phyloP scores from a whole-genome alignment of 108 stramenopile genomes.

The Parietichytrium sp. region DNA sequence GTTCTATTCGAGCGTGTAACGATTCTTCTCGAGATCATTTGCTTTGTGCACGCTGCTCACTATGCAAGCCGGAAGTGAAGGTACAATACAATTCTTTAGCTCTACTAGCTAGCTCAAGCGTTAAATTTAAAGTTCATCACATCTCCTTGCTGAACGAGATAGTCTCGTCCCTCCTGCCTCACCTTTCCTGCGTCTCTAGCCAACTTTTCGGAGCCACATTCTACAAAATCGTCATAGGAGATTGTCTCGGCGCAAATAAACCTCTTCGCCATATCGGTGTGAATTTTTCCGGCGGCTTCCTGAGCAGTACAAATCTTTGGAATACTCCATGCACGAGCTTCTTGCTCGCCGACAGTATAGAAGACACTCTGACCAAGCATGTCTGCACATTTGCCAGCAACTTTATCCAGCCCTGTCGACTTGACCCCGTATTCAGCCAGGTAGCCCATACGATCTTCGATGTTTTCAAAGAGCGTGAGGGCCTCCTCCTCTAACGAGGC shows the following conservation, averaged over 20 bases:
- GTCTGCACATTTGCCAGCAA: neutral
- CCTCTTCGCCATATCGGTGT: slow-evolving; percentile 94
- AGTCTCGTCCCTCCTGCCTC: slow-evolving; percentile 95
- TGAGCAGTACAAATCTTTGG: slow-evolving; percentile 87
- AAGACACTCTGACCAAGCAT: slow-evolving; percentile 86
- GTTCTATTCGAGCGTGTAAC: too few species aligned
- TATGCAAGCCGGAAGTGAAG: too few species aligned
- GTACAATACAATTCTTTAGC: too few species aligned
- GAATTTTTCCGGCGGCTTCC: slow-evolving; percentile 93
- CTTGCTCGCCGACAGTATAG: slow-evolving; percentile 91
- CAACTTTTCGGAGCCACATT: slow-evolving; percentile 80
- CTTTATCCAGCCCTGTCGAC: neutral
- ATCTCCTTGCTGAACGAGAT: slow-evolving; percentile 95
- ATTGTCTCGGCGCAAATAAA: slow-evolving; percentile 98
- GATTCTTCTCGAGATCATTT: too few species aligned
- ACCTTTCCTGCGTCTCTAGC: slow-evolving; percentile 83
- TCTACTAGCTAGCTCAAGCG: too few species aligned
- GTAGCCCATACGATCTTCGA: slow-evolving; percentile 14
- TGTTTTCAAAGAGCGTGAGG: neutral
- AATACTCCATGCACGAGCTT: slow-evolving; percentile 97
- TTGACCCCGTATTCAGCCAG: slow-evolving; percentile 16
- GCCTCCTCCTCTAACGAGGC: slow-evolving; percentile 52
- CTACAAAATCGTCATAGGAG: slow-evolving; percentile 83
- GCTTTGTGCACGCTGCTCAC: too few species aligned
- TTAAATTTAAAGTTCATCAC: slow-evolving; percentile 97